Evolutionary conservation across 2,329 filamentous ascomycete genomes (phyloP).

Genomic region (Curvularia spicifera): DNA sequence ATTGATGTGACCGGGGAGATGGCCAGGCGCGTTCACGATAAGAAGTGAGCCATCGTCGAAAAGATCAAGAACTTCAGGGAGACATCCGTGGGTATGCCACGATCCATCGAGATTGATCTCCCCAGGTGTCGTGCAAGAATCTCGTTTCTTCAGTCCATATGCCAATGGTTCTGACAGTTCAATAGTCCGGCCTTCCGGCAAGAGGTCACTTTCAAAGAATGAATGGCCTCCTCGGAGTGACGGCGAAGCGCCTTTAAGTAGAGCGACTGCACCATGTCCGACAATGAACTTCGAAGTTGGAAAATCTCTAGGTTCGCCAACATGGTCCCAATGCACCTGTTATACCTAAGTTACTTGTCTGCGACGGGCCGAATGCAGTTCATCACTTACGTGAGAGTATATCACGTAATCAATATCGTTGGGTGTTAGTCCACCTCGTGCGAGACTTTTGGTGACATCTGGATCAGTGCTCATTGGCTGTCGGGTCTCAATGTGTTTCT

Average conservation of each 20-base stretch:
- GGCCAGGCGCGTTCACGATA: constrained; percentile 60
- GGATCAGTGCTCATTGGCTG: constrained; percentile 53
- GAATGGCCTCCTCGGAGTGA: constrained; percentile 41
- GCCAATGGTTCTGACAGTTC: constrained; percentile 51
- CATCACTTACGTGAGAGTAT: constrained; percentile 49
- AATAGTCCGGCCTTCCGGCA: constrained; percentile 51
- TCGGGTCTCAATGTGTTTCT: constrained; percentile 56
- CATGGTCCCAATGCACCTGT: constrained; percentile 53
- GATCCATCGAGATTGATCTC: constrained; percentile 27
- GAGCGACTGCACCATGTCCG: constrained; percentile 39
- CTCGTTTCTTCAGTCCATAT: neutral
- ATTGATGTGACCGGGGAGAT: constrained; percentile 62
- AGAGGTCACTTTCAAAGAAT: constrained; percentile 54
- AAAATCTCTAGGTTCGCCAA: constrained; percentile 52
- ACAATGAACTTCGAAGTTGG: constrained; percentile 49
- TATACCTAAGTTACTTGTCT: neutral
- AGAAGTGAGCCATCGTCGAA: constrained; percentile 58
- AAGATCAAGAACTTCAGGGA: constrained; percentile 57
- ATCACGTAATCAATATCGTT: constrained; percentile 53
- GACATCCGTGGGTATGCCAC: constrained; percentile 54
- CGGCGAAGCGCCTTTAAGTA: constrained; percentile 33
- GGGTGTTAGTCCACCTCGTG: constrained; percentile 44
- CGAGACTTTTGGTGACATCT: constrained; percentile 50
- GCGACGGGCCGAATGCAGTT: neutral
- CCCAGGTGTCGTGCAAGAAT: constrained; percentile 1